phyloP scores from a whole-genome alignment of 495 filamentous ascomycete genomes.

The Aspergillus heteromorphus region DNA sequence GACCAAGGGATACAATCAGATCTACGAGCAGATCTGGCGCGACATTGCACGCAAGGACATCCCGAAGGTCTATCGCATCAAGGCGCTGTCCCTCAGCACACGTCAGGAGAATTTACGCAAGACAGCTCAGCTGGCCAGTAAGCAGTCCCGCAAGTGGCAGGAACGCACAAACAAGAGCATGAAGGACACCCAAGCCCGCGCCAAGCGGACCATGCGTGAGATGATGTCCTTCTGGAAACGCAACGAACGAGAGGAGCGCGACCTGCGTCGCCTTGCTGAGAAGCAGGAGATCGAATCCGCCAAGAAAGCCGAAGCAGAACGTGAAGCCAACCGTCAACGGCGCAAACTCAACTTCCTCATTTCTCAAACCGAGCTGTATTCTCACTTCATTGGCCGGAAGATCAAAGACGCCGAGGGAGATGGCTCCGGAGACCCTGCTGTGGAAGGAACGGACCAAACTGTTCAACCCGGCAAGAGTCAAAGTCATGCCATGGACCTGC shows the following conservation, averaged over 20 bases:
- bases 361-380: slow-evolving; percentile 97
- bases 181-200: slow-evolving; percentile 94
- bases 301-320: slow-evolving; percentile 91
- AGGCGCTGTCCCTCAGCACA: slow-evolving; percentile 71
- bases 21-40: slow-evolving; percentile 97
- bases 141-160: slow-evolving; percentile 97
- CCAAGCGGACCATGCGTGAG: slow-evolving; percentile 97
- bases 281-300: slow-evolving; percentile 95
- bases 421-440: slow-evolving; percentile 70
- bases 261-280: slow-evolving; percentile 88
- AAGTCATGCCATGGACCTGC: slow-evolving; percentile 49
- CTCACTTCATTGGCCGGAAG: slow-evolving; percentile 99
- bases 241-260: slow-evolving; percentile 95
- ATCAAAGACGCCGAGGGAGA: slow-evolving; percentile 95
- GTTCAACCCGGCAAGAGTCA: slow-evolving; percentile 39
- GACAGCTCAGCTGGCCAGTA: slow-evolving; percentile 93
- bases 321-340: slow-evolving; percentile 94
- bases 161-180: slow-evolving; percentile 95
- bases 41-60: slow-evolving; percentile 93
- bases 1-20: slow-evolving; percentile 91
- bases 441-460: slow-evolving; percentile 50
- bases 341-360: slow-evolving; percentile 99
- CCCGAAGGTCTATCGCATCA: slow-evolving; percentile 82
- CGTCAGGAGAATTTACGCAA: slow-evolving; percentile 93
- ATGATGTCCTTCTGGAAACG: slow-evolving; percentile 99